Base-by-base conservation (phyloP, 2,329 filamentous ascomycete species). In the Fulvia fulva region DNA sequence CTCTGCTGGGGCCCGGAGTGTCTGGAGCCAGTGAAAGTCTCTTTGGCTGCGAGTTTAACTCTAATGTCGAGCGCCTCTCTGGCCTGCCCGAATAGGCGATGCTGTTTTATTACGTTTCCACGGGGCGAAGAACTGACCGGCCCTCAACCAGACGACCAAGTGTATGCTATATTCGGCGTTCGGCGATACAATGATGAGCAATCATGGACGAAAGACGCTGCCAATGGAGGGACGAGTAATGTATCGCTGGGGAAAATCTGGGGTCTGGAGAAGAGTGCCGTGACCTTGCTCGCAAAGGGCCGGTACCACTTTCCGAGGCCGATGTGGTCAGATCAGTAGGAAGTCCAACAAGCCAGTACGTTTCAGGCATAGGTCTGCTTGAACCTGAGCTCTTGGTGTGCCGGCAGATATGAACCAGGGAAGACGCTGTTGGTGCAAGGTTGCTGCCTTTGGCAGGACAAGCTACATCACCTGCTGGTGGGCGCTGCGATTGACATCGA, bases 251-350 rank as follows among this genome's bases (percentile, higher is more conserved):
- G 62, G 60, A 58, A 63, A 67, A 63, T 61, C 63, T 63, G 64
- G 64, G 64, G 63, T 64, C 59, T 64, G 63, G 64, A 65, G 64
- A 64, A 65, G 62, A 53, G 53, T 65, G 59, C 49, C 55, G 61
- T 52, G 26, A 37, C 26, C 47, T 52, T 32, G 37, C 23, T 47
- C 46, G 54, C 55, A 51, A 43, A 44, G 47, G 30, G 47, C 51
- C 55, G 51, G 51, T 51, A 46, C 32, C 52, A 52, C 55, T 50
- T 55, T 61, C 56, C 56, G 55, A 56, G 49, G 47, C 46, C 41
- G 41, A 47, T 50, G 55, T 30, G 25, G 37, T 61, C 52, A 58
- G 59, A 52, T 45, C 47, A 51, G 45, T 32, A 19, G 22, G 21
- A 46, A 51, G 53, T 61, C 51, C 52, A 44, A 34, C 52, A 44